Evolutionary conservation across 306 rosid species (phyloP).

Genomic region (Begonia loranthoides): DNA sequence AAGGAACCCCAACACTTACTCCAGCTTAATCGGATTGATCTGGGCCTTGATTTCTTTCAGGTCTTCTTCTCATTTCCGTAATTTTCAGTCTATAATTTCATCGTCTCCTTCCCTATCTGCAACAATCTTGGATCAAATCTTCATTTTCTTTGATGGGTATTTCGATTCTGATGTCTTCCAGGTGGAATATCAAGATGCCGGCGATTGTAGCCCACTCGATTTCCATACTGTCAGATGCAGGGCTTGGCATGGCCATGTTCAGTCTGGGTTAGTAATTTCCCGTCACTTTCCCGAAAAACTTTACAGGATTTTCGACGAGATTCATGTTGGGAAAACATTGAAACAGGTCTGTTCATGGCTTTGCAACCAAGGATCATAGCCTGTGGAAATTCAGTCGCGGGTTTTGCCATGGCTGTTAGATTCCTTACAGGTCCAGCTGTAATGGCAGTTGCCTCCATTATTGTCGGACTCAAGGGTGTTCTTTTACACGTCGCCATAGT

Average conservation of each 20-base stretch:
- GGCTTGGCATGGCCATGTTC: constrained; percentile 94
- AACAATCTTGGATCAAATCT: background rate
- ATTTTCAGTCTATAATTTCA: no score
- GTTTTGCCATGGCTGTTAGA: constrained; percentile 83
- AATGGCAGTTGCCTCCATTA: constrained; percentile 90
- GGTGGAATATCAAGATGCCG: constrained; percentile 86
- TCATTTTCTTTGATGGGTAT: background rate
- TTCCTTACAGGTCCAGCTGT: constrained; percentile 91
- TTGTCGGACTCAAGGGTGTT: constrained; percentile 71
- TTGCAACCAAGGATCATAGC: constrained; percentile 96
- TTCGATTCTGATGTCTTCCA: constrained; percentile 11
- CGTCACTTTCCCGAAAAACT: constrained; percentile 23
- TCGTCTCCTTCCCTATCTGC: no score
- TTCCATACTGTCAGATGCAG: constrained; percentile 89
- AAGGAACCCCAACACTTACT: constrained; percentile 81
- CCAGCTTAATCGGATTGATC: constrained; percentile 60
- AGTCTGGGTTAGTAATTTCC: constrained; percentile 66
- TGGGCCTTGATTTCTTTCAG: constrained; percentile 79
- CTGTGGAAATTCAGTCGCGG: constrained; percentile 77
- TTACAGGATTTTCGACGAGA: constrained; percentile 13
- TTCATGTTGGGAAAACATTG: constrained; percentile 11
- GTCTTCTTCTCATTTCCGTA: constrained; percentile 16
- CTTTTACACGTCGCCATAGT: constrained; percentile 87
- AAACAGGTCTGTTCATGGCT: constrained; percentile 86
- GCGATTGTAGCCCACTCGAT: constrained; percentile 71